Evolutionary conservation across 495 filamentous ascomycete species (phyloP).

Genomic region (Aspergillus cristatus): DNA sequence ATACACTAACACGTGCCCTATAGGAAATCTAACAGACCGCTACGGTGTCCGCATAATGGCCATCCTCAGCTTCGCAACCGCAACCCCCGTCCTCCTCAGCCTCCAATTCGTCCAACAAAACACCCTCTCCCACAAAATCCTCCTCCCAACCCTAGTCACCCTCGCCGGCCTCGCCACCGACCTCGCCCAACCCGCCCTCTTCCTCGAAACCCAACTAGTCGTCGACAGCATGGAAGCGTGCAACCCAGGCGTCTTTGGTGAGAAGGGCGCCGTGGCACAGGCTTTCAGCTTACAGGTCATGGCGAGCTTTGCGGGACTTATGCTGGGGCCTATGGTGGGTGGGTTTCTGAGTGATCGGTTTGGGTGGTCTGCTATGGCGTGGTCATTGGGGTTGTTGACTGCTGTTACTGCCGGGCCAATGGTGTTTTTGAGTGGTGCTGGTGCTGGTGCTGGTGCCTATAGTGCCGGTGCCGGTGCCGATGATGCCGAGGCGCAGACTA

Average conservation of each 20-base stretch:
- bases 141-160: constrained; percentile 22
- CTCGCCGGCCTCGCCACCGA: constrained; percentile 17
- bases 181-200: constrained; percentile 16
- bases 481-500: too few species aligned
- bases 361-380: constrained; percentile 12
- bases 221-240: constrained; percentile 47
- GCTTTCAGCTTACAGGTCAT: constrained; percentile 47
- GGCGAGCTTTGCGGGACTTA: constrained; percentile 18
- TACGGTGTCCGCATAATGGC: constrained; percentile 39
- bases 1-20: not conserved
- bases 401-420: constrained; percentile 14
- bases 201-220: constrained; percentile 54
- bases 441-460: too few species aligned
- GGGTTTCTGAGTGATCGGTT: constrained; percentile 8
- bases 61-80: constrained; percentile 35
- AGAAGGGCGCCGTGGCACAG: constrained; percentile 45
- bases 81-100: constrained; percentile 39
- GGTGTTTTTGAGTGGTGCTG: constrained; percentile 9
- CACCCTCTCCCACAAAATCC: constrained; percentile 15
- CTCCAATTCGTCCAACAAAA: constrained; percentile 35
- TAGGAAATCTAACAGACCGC: constrained; percentile 40
- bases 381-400: constrained; percentile 13
- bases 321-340: constrained; percentile 11
- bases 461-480: too few species aligned
- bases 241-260: constrained; percentile 39